phyloP scores from a whole-genome alignment of 2,329 filamentous ascomycete species.

The Macrophomina tecta region DNA sequence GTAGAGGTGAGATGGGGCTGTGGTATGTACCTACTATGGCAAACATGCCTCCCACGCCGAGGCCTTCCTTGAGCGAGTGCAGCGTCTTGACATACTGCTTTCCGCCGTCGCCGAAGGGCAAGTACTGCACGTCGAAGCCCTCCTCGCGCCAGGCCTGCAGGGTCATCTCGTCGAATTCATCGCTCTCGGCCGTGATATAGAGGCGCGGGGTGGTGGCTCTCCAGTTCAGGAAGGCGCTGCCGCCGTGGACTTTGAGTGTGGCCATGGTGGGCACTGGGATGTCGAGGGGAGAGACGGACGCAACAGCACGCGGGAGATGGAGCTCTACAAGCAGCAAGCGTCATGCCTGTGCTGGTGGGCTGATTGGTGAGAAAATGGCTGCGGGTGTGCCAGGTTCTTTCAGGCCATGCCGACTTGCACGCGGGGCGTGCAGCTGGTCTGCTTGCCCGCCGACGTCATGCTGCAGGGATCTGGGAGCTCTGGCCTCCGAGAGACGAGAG shows the following conservation, averaged over 20 bases:
- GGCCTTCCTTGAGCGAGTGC: slow-evolving; percentile 58
- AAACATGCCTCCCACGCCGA: slow-evolving; percentile 66
- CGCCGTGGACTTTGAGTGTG: slow-evolving; percentile 19
- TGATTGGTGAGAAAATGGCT: slow-evolving; percentile 21
- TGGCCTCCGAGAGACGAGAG: neutral
- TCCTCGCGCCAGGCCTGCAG: slow-evolving; percentile 64
- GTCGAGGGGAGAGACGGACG: slow-evolving; percentile 3
- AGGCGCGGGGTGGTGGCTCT: slow-evolving; percentile 52
- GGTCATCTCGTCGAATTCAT: slow-evolving; percentile 62
- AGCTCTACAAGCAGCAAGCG: neutral
- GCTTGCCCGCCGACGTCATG: slow-evolving; percentile 4
- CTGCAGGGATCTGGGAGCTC: slow-evolving; percentile 19
- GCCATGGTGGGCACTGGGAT: slow-evolving; percentile 17
- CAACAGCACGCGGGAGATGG: neutral
- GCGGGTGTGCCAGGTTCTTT: slow-evolving; percentile 7
- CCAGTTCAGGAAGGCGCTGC: slow-evolving; percentile 44
- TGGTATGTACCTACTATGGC: slow-evolving; percentile 62
- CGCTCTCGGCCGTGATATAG: slow-evolving; percentile 58
- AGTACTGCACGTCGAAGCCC: slow-evolving; percentile 65
- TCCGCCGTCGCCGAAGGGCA: slow-evolving; percentile 59
- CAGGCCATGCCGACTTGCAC: slow-evolving; percentile 1
- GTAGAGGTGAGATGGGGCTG: neutral
- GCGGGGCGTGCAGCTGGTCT: slow-evolving; percentile 1
- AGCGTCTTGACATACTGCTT: slow-evolving; percentile 54
- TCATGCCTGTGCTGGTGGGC: neutral